Conservation (phyloP, 345 rosid genomes). For the Luvunga scandens region DNA sequence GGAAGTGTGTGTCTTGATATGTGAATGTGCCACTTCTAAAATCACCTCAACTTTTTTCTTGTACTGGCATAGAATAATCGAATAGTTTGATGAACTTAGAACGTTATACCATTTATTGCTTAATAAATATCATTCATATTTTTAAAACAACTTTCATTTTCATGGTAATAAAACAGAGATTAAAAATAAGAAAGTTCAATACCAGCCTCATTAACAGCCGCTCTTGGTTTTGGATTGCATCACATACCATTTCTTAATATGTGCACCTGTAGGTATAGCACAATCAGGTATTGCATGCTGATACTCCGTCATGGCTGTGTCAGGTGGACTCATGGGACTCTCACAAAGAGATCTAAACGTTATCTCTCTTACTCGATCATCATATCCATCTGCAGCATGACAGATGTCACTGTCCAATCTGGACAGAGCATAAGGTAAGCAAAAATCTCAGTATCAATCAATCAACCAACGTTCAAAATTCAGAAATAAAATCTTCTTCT, state of each 20-base stretch:
- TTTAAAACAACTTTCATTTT: neutral
- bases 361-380: conserved; percentile 95
- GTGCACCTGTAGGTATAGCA: conserved; percentile 58
- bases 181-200: neutral
- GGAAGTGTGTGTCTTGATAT: conserved; percentile 32
- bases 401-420: conserved; percentile 98
- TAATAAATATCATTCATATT: neutral
- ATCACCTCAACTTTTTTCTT: conserved; percentile 84
- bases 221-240: conserved; percentile 94
- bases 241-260: conserved; percentile 96
- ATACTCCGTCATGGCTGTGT: conserved; percentile 95
- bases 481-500: neutral
- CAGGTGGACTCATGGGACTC: conserved; percentile 99
- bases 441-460: neutral
- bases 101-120: neutral
- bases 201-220: conserved; percentile 80
- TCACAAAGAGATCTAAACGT: conserved; percentile 76
- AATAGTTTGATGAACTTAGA: too few species aligned
- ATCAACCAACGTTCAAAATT: neutral
- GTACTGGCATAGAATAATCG: conserved; percentile 38
- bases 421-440: conserved; percentile 27
- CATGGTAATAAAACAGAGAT: neutral
- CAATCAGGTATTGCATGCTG: conserved; percentile 53
- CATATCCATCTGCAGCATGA: conserved; percentile 83
- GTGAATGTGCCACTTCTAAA: conserved; percentile 50